Evolutionary conservation across 257 asterid genomes (phyloP), one percentile per base, ranked within the genome.

Genomic region (Lycium ferocissimum): DNA sequence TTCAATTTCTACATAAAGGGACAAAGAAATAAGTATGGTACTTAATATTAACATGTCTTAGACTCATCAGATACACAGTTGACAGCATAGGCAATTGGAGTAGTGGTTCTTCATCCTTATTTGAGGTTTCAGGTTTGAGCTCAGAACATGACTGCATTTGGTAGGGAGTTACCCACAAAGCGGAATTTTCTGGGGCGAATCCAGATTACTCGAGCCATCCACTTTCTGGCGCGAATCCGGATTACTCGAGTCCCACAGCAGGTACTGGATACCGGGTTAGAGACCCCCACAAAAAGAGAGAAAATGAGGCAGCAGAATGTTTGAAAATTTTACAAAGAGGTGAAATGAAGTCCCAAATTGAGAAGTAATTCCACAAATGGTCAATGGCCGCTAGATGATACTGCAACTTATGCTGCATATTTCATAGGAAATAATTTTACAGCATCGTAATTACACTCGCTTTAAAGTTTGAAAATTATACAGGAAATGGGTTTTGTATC

Each of bases 371-470:
- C 61, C 13, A 22, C 6, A 51, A 51, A 76, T 51, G 63, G 65
- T 51, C 18, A 15, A 14, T 13, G 47, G 2, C 47, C 0, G 4
- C 6, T 26, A 22, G 63, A 76, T 71, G 56, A 9, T 51, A 45
- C 37, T 11, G n/a, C 81, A 70, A 75, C 81, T 73, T 72, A 45
- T 17, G 43, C 62, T 76, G 37, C 43, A 26, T 53, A 53, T 76
- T 33, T 53, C 65, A 76, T 14, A 53, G 20, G 3, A 0, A 53
- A 15, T 26, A 76, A 26, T 49, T 49, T 26, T 76, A 76, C 63
- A 53, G 65, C 58, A 51, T 35, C 82, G 6, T 47, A 76, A 76
- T 76, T 53, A 53, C 82, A 53, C 63, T 76, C 43, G 45, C 63
- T 76, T 72, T 18, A 17, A 71, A 71, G 56, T 18, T 43, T 2